Evolutionary conservation across 331 rosid genomes (phyloP).

Genomic region (Cydonia oblonga): DNA sequence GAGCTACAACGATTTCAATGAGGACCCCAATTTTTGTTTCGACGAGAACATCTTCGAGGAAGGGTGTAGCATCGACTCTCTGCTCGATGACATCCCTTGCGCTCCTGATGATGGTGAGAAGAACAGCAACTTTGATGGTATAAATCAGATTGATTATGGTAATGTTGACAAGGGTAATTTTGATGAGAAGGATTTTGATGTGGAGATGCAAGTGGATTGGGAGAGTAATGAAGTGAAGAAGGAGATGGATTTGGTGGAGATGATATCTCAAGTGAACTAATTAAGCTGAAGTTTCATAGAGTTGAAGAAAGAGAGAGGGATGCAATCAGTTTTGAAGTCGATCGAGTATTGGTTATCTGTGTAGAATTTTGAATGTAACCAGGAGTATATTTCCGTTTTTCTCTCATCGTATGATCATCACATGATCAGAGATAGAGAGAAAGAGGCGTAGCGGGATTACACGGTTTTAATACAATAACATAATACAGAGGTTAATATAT

Average conservation of each 20-base stretch:
- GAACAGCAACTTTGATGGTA: not conserved
- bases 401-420: too few species aligned
- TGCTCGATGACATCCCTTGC: constrained; percentile 50
- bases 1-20: constrained; percentile 43
- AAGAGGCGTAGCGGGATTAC: not conserved
- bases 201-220: constrained; percentile 12
- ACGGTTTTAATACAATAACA: not conserved
- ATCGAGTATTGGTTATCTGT: too few species aligned
- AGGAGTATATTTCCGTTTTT: too few species aligned
- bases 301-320: too few species aligned
- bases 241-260: constrained; percentile 82
- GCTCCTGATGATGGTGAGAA: constrained; percentile 9
- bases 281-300: not conserved
- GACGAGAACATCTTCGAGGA: constrained; percentile 54
- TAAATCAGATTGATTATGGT: not conserved
- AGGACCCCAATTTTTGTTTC: constrained; percentile 44
- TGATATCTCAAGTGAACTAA: constrained; percentile 44
- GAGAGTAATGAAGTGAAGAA: constrained; percentile 38
- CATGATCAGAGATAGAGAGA: not conserved
- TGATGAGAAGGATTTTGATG: constrained; percentile 18
- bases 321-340: too few species aligned
- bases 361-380: too few species aligned
- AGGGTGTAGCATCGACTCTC: constrained; percentile 51
- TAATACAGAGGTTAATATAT: not conserved
- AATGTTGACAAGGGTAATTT: not conserved